Base-by-base conservation (phyloP, 192 early-diverging fungal species). In the Radiomyces spectabilis region DNA sequence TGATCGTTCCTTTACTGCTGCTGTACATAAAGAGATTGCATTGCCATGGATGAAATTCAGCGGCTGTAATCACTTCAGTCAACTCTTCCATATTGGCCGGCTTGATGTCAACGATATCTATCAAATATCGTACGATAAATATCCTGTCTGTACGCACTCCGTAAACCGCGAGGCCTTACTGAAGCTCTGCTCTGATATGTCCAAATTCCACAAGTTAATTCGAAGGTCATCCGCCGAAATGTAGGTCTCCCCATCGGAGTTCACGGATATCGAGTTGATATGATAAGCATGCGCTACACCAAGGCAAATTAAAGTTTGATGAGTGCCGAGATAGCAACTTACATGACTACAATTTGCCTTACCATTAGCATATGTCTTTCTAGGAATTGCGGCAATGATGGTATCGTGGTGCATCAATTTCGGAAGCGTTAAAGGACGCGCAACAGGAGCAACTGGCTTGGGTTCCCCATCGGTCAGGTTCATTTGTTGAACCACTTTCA, bases 261-360 rank as follows among this genome's bases (percentile, higher is more conserved):
- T 99, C 57, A 97, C 89, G 18, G 94, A 97, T 55, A 99, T 98
- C 12, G 95, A 97, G 77, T 99, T 99, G 82, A 99, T 99, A 59
- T 99, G 97, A 77, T 99, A 97, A 6, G 94, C 92, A 68, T 99
- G 97, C 24, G 97, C 97, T 73, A 68, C 63, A 29, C 2, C 5
- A 29, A 0, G 21, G 4, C 4, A n/a, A n/a, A n/a, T n/a, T n/a
- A n/a, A n/a, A n/a, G n/a, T n/a, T n/a, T n/a, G n/a, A n/a, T n/a
- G n/a, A n/a, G n/a, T n/a, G n/a, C n/a, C n/a, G n/a, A n/a, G n/a
- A n/a, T n/a, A n/a, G n/a, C n/a, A n/a, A n/a, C n/a, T n/a, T n/a
- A n/a, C n/a, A n/a, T n/a, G n/a, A n/a, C n/a, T n/a, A n/a, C n/a
- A n/a, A n/a, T n/a, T n/a, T 37, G n/a, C 1, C 29, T 35, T 55